Evolutionary conservation across 1,284 basidiomycete genomes (phyloP).

Genomic region (Ceratobasidium sp.): DNA sequence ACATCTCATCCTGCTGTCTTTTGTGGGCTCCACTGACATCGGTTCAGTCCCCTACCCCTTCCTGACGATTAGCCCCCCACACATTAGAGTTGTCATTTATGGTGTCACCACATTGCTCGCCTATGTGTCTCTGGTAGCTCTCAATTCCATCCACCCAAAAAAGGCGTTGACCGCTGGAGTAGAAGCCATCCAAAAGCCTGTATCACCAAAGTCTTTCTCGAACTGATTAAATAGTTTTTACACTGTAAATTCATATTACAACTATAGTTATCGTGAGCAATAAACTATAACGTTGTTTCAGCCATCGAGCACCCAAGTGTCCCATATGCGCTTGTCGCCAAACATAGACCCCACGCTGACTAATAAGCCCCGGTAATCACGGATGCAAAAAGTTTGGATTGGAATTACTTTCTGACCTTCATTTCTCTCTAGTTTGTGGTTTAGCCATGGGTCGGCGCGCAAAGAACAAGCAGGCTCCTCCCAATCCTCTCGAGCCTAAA

Average conservation of each 20-base stretch:
- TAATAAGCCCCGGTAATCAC: constrained; percentile 1
- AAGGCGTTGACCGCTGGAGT: constrained; percentile 10
- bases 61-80: constrained; percentile 67
- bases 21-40: constrained; percentile 3
- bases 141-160: constrained; percentile 61
- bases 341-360: too few relatives aligned
- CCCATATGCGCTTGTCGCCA: too few relatives aligned
- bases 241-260: too few relatives aligned
- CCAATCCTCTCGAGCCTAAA: constrained; percentile 67
- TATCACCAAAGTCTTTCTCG: constrained; percentile 21
- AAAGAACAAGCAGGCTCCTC: constrained; percentile 88
- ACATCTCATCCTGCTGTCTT: constrained; percentile 44
- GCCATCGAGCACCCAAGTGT: too few relatives aligned
- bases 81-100: constrained; percentile 71
- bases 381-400: constrained; percentile 41
- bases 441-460: constrained; percentile 85
- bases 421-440: constrained; percentile 14
- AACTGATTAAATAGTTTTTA: too few relatives aligned
- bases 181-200: constrained; percentile 21
- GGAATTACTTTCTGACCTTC: constrained; percentile 19
- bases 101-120: constrained; percentile 63
- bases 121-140: constrained; percentile 64
- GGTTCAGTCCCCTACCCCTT: constrained; percentile 82
- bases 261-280: too few relatives aligned
- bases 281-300: too few relatives aligned